Evolutionary conservation across 2,329 filamentous ascomycete genomes (phyloP), one percentile per base, ranked within the genome.

Genomic region (Thielaviopsis ethacetica): DNA sequence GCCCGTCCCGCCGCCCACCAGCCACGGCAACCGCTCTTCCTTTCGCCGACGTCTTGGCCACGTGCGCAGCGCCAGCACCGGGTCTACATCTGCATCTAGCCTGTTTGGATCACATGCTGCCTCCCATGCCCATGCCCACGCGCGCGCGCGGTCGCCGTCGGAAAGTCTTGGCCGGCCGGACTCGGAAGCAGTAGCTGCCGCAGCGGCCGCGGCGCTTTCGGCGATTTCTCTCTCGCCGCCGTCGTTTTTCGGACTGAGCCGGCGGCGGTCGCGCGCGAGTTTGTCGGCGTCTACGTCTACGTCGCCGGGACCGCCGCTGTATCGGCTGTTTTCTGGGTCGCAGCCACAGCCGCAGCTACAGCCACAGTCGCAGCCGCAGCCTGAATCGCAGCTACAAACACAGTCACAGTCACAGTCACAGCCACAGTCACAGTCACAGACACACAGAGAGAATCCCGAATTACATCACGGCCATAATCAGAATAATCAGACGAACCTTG

Each of bases 11-110:
- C 24, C 58, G 53, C 12, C 19, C 44, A 19, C 58, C 41, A 38
- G 41, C 58, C 7, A 56, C 55, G 41, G 15, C 30, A 34, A 53
- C 19, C 53, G 53, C 41, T 47, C 58, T 19, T 53, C 51, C 15
- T 50, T 59, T 12, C 58, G 53, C 22, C 53, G 54, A n/a, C 53
- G 49, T 24, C 47, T 59, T 5, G 54, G 47, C 53, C 58, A 59
- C 47, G 21, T 52, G 19, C 53, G 58, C 50, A 59, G 53, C 21
- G 58, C 58, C 55, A 54, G 58, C 7, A 56, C 58, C 51, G 55
- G 51, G 13, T 54, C 41, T 19, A 17, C 41, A 5, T 41, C 34
- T 12, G 5, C 34, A 17, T 41, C 34, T n/a, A 17, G 12, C 9
- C 15, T 47, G 15, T 47, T 47, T 9, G 15, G 12, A n/a, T 47